A percentile compares a stretch with the other conserved stretches of the same genome.
Conservation (phyloP, 192 early-diverging fungal genomes). For the Coemansia sp. region DNA sequence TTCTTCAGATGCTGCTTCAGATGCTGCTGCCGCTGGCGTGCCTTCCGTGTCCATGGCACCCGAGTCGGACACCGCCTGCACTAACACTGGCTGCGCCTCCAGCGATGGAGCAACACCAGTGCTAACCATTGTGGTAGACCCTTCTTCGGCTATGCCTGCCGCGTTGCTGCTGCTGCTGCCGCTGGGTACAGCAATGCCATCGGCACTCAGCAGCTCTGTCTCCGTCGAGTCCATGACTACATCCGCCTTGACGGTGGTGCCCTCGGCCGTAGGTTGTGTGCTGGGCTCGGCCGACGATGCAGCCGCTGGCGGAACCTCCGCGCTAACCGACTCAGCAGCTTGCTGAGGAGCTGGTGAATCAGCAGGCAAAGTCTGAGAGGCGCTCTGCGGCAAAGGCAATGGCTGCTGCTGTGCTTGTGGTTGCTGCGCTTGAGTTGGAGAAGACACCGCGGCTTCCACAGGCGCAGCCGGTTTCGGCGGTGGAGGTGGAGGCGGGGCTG, state of each 20-base stretch:
- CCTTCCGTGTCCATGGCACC: background rate
- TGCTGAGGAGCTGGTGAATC: background rate
- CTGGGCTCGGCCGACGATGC: background rate
- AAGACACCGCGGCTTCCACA: background rate
- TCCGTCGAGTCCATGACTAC: background rate
- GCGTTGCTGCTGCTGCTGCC: background rate
- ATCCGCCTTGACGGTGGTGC: background rate
- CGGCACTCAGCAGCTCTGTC: background rate
- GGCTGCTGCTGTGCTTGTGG: background rate
- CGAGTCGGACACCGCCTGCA: background rate
- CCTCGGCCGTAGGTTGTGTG: background rate
- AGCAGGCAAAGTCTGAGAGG: background rate
- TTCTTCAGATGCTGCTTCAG: background rate
- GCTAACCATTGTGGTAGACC: no score
- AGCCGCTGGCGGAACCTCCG: background rate
- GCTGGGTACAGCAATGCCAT: background rate
- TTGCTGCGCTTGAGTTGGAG: background rate
- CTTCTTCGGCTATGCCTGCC: no score
- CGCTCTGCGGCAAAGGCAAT: background rate
- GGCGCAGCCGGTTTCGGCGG: background rate
- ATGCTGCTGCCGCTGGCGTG: background rate
- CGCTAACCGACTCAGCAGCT: background rate
- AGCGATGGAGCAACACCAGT: no score
- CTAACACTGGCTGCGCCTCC: background rate
- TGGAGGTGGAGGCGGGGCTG: constrained; percentile 19